Evolutionary conservation across 257 asterid genomes (phyloP).

Genomic region (Anisodus acutangulus): DNA sequence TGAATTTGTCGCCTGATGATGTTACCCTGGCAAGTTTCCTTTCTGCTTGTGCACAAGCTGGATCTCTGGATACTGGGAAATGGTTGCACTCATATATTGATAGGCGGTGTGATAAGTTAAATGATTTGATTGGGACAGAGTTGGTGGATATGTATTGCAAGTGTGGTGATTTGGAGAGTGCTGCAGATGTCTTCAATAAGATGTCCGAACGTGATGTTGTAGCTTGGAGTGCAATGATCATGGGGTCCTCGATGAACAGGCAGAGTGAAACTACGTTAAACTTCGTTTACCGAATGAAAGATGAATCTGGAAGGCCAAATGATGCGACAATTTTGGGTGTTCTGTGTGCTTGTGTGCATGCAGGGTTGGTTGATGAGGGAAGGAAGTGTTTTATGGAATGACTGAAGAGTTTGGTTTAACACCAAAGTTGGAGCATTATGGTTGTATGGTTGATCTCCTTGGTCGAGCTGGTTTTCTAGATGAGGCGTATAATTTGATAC

Average conservation of each 20-base stretch:
- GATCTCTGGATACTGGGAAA: constrained; percentile 35
- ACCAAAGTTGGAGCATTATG: constrained; percentile 39
- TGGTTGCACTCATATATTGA: constrained; percentile 33
- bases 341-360: constrained; percentile 41
- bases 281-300: constrained; percentile 34
- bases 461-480: constrained; percentile 41
- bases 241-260: constrained; percentile 40
- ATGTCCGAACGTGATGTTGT: constrained; percentile 35
- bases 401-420: constrained; percentile 30
- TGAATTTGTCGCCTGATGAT: constrained; percentile 33
- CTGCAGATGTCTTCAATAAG: constrained; percentile 31
- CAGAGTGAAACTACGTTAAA: constrained; percentile 32
- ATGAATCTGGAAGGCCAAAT: constrained; percentile 34
- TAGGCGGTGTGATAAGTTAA: constrained; percentile 24
- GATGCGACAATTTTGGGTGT: constrained; percentile 39
- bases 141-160: constrained; percentile 37
- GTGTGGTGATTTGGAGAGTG: constrained; percentile 36
- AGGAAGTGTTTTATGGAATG: constrained; percentile 33
- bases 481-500: constrained; percentile 34
- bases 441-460: constrained; percentile 42
- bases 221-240: constrained; percentile 41
- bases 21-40: constrained; percentile 32
- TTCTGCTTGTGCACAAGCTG: constrained; percentile 38
- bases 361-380: constrained; percentile 39
- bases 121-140: constrained; percentile 29